Conservation (phyloP, 1,139 yeast genomes). For the Scheffersomyces parashehatae region DNA sequence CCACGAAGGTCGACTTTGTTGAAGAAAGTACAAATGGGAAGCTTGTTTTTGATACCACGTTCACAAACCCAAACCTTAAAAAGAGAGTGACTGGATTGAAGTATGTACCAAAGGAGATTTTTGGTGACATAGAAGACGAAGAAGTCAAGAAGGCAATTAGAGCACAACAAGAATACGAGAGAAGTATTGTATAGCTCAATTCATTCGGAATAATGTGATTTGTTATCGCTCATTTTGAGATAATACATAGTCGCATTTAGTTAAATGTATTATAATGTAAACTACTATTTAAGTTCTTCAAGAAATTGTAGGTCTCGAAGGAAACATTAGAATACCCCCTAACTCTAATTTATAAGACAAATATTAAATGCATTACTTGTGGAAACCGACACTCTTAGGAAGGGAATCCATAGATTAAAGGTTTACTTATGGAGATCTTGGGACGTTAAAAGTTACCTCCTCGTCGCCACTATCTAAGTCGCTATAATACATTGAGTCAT, state of each 20-base stretch:
- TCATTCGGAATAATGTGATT: too few relatives aligned
- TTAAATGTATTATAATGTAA: background rate
- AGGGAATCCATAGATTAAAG: too few relatives aligned
- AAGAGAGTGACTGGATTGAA: conserved; percentile 62
- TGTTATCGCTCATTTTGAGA: too few relatives aligned
- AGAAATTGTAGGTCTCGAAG: background rate
- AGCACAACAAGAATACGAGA: conserved; percentile 64
- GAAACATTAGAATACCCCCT: background rate
- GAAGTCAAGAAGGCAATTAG: conserved; percentile 61
- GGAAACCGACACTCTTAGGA: too few relatives aligned
- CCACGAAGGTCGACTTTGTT: conserved; percentile 31
- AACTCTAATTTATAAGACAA: too few relatives aligned
- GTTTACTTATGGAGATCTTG: too few relatives aligned
- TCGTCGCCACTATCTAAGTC: conserved; percentile 30
- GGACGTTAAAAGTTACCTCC: conserved; percentile 15
- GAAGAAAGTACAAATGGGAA: conserved; percentile 2
- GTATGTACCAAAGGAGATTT: conserved; percentile 56
- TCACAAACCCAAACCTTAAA: conserved; percentile 46
- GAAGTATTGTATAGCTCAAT: background rate
- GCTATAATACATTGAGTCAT: conserved; percentile 14
- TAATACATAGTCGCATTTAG: too few relatives aligned
- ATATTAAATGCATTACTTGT: too few relatives aligned
- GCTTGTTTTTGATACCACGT: conserved; percentile 46
- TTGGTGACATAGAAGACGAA: conserved; percentile 54
- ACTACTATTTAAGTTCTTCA: background rate